Percentiles rank a stretch among this genome's conserved stretches.
Evolutionary conservation across 2,329 filamentous ascomycete genomes (phyloP).

Genomic region (Mariannaea elegans): DNA sequence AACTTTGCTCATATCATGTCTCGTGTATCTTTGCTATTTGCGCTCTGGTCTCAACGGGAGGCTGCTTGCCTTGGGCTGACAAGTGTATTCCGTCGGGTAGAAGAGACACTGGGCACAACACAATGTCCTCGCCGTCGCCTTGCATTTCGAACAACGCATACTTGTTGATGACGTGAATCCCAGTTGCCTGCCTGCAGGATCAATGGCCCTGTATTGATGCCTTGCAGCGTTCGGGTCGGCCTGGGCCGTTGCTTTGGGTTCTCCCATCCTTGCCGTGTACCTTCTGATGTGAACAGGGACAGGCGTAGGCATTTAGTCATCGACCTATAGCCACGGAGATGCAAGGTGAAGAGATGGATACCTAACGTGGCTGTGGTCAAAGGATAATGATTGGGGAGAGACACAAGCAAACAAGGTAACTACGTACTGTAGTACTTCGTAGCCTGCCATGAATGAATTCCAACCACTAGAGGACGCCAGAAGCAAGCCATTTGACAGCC

Average conservation of each 20-base stretch:
- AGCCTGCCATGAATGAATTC: background rate
- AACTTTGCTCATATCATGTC: conserved; percentile 13
- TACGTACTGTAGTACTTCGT: no score
- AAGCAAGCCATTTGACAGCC: background rate
- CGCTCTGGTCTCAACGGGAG: background rate
- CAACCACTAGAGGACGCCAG: background rate
- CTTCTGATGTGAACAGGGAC: background rate
- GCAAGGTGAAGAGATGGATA: background rate
- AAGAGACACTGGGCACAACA: background rate
- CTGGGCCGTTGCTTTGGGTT: conserved; percentile 2
- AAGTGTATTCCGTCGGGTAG: background rate
- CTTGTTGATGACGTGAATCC: conserved; percentile 19
- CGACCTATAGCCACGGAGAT: background rate
- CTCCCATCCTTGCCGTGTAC: background rate
- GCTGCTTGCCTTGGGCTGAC: background rate
- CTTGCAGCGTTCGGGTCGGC: conserved; percentile 16
- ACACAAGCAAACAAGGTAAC: background rate
- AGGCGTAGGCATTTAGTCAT: background rate
- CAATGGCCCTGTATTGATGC: conserved; percentile 19
- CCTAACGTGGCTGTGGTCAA: conserved; percentile 8
- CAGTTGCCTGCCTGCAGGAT: conserved; percentile 14
- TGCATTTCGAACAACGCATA: conserved; percentile 21
- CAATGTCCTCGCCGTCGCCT: background rate
- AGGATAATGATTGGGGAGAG: background rate
- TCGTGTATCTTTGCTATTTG: conserved; percentile 13